Evolutionary conservation across 139 green algal species (phyloP).

Genomic region (Nannochloris sp.): DNA sequence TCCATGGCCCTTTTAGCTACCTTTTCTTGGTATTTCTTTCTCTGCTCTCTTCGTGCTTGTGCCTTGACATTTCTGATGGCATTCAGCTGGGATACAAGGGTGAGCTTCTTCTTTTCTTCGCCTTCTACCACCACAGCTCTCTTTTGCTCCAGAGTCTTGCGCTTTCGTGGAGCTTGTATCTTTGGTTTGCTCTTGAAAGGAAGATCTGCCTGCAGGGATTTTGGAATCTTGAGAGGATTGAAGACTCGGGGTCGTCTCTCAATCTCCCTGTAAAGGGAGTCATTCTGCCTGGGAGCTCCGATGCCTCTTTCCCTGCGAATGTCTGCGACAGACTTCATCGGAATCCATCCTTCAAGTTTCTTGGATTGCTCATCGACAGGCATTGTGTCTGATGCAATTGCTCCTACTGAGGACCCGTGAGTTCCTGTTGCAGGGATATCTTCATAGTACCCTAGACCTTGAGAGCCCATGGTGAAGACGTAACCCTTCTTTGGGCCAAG

Average conservation of each 20-base stretch:
- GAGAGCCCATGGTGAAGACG: constrained; percentile 54
- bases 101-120: constrained; percentile 38
- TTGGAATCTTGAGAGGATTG: constrained; percentile 86
- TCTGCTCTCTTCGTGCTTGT: constrained; percentile 49
- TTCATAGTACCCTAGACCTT: constrained; percentile 75
- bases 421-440: constrained; percentile 23
- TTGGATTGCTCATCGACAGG: background rate
- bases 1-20: constrained; percentile 38
- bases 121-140: constrained; percentile 73
- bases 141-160: constrained; percentile 72
- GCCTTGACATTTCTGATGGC: constrained; percentile 89
- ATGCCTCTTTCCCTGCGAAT: constrained; percentile 64
- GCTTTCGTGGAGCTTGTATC: constrained; percentile 49
- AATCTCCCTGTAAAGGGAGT: constrained; percentile 85
- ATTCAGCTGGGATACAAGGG: constrained; percentile 77
- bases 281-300: constrained; percentile 66
- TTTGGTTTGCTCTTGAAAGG: constrained; percentile 96
- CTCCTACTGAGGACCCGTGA: background rate
- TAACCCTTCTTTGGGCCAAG: constrained; percentile 43
- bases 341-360: constrained; percentile 49
- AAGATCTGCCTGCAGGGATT: constrained; percentile 69
- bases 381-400: background rate
- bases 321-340: constrained; percentile 81
- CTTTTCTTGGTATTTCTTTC: constrained; percentile 22
- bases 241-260: constrained; percentile 74